Base-by-base conservation (phyloP, 2,329 filamentous ascomycete species). In the Mycosphaerella sp. region DNA sequence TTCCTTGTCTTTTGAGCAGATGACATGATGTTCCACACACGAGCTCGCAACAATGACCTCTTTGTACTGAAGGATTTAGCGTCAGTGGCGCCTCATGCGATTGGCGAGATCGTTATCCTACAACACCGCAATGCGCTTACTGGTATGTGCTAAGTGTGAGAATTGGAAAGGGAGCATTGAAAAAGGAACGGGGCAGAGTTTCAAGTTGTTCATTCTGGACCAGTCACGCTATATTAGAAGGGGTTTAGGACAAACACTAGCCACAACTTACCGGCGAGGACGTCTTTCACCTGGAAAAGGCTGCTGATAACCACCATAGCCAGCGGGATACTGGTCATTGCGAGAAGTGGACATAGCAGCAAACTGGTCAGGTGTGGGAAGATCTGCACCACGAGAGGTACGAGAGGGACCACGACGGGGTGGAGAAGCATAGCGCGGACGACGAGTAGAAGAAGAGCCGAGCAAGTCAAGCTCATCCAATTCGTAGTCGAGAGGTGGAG, bases 391-490 rank as follows among this genome's bases (percentile, higher is more conserved):
- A 4, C 14, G 17, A 2, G 44, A 21, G 27, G 32, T 32, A n/a
- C 44, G 44, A 14, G 34, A 13, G 12, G 32, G 28, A 9, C n/a
- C 32, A 27, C 35, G 44, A 32, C n/a, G n/a, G n/a, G 35, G 32
- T 5, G 34, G 9, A 0, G 44, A 37, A 9, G 35, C n/a, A 13
- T 32, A 27, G 28, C 34, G 34, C 10, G 30, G 36, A 14, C 21
- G 44, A 46, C 44, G 44, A 37, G 44, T 16, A 16, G 32, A 32
- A 6, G 21, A 25, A 35, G 44, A 35, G 8, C 39, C 44, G 32
- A 36, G 14, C 17, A 46, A 16, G n/a, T 46, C 44, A 9, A 46
- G 44, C 7, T 46, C 44, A 35, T 46, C 44, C 6, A 46, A 12
- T 27, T 21, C 32, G 18, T 16, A 17, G n/a, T 37, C 21, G 6